Evolutionary conservation across 2,329 filamentous ascomycete genomes (phyloP), one percentile per base, ranked within the genome.

Genomic region (Talaromyces amestolkiae): DNA sequence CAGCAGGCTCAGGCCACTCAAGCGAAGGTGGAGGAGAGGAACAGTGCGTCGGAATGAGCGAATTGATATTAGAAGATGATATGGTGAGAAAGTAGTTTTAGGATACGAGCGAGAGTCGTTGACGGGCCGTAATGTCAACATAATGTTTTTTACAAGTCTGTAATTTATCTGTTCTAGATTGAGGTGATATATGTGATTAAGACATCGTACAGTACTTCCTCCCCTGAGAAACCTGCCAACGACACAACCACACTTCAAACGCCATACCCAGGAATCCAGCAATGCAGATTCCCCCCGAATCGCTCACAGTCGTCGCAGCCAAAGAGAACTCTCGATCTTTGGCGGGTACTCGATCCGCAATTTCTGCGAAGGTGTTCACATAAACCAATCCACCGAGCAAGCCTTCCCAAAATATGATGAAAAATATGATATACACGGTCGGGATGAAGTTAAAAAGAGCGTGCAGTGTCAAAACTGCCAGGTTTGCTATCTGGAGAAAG

Each of bases 341-440:
- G 4, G 84, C 81, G 0, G 88, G 87, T 0, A 97, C 88, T 7
- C 89, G 88, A 72, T 97, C 92, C 75, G 92, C 90, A 68, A 99
- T 97, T 75, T 96, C 91, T 0, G 93, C 92, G 77, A 98, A 99
- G 0, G 93, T 97, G 72, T 94, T 96, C 66, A 98, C 93, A 72
- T 99, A 99, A 0, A 98, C 95, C 3, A 92, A 83, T 0, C 95
- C 95, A 0, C 95, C 95, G 0, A 99, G 82, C 13, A 98, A 77
- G 0, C 95, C 95, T 76, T 98, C 95, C 94, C 94, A 98, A 73
- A 98, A 95, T 22, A 97, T 84, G 67, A 98, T 82, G 24, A 86
- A 66, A 72, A 97, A 97, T 1, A 98, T 82, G n/a, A 97, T 72
- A 74, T 92, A 97, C 27, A 97, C 91, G 31, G 82, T 91, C 0